Conservation (phyloP, 1,284 basidiomycete species). For the Mycena sp. region DNA sequence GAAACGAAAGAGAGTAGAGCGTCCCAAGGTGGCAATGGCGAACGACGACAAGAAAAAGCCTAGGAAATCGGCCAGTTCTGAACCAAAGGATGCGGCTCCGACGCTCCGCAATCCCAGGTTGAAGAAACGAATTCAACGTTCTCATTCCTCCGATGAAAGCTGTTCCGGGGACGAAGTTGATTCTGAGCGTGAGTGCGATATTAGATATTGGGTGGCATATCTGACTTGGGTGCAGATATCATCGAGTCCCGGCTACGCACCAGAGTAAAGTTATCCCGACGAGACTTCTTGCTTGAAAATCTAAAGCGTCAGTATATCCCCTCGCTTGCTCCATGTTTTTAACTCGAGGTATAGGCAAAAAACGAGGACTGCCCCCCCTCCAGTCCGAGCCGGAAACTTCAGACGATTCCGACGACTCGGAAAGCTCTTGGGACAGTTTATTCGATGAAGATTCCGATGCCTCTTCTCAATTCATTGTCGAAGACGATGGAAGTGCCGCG, state of each 20-base stretch:
- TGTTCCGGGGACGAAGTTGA: slow-evolving; percentile 33
- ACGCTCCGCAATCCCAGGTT: slow-evolving; percentile 14
- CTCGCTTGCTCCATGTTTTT: not conserved
- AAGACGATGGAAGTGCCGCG: slow-evolving; percentile 66
- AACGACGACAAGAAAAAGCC: slow-evolving; percentile 12
- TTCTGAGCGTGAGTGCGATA: slow-evolving; percentile 17
- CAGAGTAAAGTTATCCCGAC: slow-evolving; percentile 54
- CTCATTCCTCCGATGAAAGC: slow-evolving; percentile 6
- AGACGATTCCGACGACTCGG: slow-evolving; percentile 23
- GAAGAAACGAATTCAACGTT: slow-evolving; percentile 2
- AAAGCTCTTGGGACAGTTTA: slow-evolving; percentile 48
- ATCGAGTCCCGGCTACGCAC: slow-evolving; percentile 70
- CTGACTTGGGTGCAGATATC: slow-evolving; percentile 59
- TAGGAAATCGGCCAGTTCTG: not conserved
- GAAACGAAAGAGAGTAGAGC: not conserved
- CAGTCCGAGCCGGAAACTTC: slow-evolving; percentile 30
- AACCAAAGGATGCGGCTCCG: slow-evolving; percentile 9
- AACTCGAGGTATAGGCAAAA: slow-evolving; percentile 18
- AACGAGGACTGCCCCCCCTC: slow-evolving; percentile 48
- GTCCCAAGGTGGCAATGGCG: not conserved
- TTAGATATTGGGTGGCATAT: not conserved
- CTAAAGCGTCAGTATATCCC: slow-evolving; percentile 15
- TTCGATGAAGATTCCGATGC: slow-evolving; percentile 49
- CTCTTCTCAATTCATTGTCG: slow-evolving; percentile 76
- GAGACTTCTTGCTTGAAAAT: slow-evolving; percentile 1